A percentile compares a stretch with the other conserved stretches of the same genome.
Conservation (phyloP, 768 basidiomycete genomes). For the Cyclocybe cylindracea region DNA sequence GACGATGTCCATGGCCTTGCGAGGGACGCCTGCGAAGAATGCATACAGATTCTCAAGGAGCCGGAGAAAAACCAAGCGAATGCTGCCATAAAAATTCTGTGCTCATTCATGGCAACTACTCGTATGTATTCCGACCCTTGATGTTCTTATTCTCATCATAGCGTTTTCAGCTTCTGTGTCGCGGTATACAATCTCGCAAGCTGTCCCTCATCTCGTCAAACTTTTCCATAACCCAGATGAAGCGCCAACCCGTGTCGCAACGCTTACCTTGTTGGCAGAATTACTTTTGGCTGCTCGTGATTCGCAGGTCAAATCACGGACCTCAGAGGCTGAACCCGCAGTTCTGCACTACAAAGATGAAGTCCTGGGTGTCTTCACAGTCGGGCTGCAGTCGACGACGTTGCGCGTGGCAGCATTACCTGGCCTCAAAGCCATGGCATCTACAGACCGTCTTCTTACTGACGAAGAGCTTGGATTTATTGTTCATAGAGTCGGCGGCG, state of each 20-base stretch:
- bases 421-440: slow-evolving; percentile 66
- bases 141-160: not conserved
- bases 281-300: slow-evolving; percentile 56
- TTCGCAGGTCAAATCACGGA: slow-evolving; percentile 23
- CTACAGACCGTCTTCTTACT: slow-evolving; percentile 60
- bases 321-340: slow-evolving; percentile 27
- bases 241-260: slow-evolving; percentile 61
- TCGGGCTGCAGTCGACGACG: slow-evolving; percentile 53
- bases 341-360: slow-evolving; percentile 74
- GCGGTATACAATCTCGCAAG: slow-evolving; percentile 64
- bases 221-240: slow-evolving; percentile 78
- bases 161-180: slow-evolving; percentile 60
- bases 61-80: slow-evolving; percentile 94
- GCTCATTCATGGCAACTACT: slow-evolving; percentile 74
- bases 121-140: slow-evolving; percentile 44
- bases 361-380: slow-evolving; percentile 63
- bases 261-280: slow-evolving; percentile 68
- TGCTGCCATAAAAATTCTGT: slow-evolving; percentile 83
- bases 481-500: slow-evolving; percentile 73
- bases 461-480: slow-evolving; percentile 79
- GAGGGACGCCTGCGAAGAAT: slow-evolving; percentile 77
- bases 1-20: slow-evolving; percentile 59
- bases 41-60: slow-evolving; percentile 75
- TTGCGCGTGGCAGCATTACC: slow-evolving; percentile 62
- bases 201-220: slow-evolving; percentile 73